Evolutionary conservation across 1,284 basidiomycete genomes (phyloP), one percentile per base, ranked within the genome.

Genomic region (Prillingera fragicola): DNA sequence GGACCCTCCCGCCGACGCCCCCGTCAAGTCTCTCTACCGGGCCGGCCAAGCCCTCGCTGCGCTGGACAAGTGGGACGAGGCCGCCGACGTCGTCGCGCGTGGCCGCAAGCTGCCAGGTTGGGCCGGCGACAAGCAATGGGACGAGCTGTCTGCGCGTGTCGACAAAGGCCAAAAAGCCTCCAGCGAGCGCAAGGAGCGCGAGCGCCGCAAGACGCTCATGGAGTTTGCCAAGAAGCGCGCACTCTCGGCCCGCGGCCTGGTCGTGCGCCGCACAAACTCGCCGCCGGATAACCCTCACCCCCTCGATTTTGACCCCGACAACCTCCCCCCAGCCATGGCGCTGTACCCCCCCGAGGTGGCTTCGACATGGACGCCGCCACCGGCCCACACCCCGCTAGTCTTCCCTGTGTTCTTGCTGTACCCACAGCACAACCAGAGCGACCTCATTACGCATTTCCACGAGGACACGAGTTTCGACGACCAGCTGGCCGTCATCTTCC

Each of bases 351-450:
- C 39, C 28, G 74, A 76, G 14, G 71, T 27, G 23, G 48, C 64
- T 12, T 57, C 55, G 73, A 78, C 50, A 78, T 88, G 70, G 84
- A 80, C 62, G 59, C 78, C 37, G 1, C 63, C 70, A 0, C 60
- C 62, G 73, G 80, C 59, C 7, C 56, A 58, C 74, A 84, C 72
- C 63, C 80, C 85, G 0, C 72, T 97, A 39, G 74, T 94, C 48
- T 74, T 95, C 62, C 91, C 94, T 5, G 82, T 87, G 17, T 87
- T 95, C 73, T 83, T 97, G 68, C 77, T 96, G 49, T 96, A 97
- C 68, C 95, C 95, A 2, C 83, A 89, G 68, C 77, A 92, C 60
- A 79, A 83, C 23, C 87, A 82, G 19, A 87, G 88, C 37, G 92
- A 99, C 71, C 77, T 92, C 47, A 86, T 96, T 56, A 77, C 84